Evolutionary conservation across 2,329 filamentous ascomycete species (phyloP).

Genomic region (Ophiobolus disseminans): DNA sequence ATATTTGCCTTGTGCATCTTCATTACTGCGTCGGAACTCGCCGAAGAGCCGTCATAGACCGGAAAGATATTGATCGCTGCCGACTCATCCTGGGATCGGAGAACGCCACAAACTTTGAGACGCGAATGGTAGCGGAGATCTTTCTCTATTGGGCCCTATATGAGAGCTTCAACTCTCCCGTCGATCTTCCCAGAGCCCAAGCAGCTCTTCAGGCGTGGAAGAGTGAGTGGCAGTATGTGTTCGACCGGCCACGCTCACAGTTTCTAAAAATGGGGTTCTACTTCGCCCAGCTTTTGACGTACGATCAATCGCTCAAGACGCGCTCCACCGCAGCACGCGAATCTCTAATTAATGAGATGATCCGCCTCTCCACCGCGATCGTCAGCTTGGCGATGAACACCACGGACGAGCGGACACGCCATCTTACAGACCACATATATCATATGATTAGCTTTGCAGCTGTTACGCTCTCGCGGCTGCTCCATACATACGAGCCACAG

Average conservation of each 20-base stretch:
- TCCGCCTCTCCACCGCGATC: slow-evolving; percentile 50
- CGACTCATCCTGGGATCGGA: slow-evolving; percentile 48
- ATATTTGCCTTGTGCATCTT: slow-evolving; percentile 54
- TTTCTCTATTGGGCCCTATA: slow-evolving; percentile 57
- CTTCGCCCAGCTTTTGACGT: slow-evolving; percentile 54
- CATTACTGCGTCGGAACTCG: slow-evolving; percentile 56
- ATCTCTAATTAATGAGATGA: slow-evolving; percentile 52
- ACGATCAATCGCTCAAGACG: slow-evolving; percentile 51
- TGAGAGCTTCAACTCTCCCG: slow-evolving; percentile 39
- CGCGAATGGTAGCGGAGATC: slow-evolving; percentile 56
- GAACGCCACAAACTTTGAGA: slow-evolving; percentile 54
- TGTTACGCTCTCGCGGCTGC: slow-evolving; percentile 48
- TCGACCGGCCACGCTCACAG: slow-evolving; percentile 54
- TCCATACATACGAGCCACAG: slow-evolving; percentile 49
- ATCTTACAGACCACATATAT: slow-evolving; percentile 57
- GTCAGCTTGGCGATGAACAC: slow-evolving; percentile 54
- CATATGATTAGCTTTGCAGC: slow-evolving; percentile 57
- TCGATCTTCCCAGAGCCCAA: slow-evolving; percentile 47
- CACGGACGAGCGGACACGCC: slow-evolving; percentile 53
- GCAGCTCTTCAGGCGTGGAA: slow-evolving; percentile 48
- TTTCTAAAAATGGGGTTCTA: slow-evolving; percentile 57
- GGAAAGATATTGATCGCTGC: slow-evolving; percentile 49
- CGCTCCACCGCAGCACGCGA: slow-evolving; percentile 43
- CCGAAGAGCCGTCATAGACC: slow-evolving; percentile 48
- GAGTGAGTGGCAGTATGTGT: slow-evolving; percentile 50